phyloP scores from a whole-genome alignment of 2,329 filamentous ascomycete genomes.

The Colletotrichum truncatum region DNA sequence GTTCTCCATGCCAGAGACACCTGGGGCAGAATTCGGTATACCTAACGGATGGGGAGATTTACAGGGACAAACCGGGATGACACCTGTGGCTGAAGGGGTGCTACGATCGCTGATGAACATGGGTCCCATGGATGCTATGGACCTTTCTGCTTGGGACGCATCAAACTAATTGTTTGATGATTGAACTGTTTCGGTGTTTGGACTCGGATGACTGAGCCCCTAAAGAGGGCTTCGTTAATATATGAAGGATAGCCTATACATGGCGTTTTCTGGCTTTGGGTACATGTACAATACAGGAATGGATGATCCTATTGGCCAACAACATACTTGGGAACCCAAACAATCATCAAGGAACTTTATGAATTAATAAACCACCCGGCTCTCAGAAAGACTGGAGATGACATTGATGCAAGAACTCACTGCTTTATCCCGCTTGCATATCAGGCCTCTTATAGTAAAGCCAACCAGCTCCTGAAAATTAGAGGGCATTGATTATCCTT shows the following conservation, averaged over 20 bases:
- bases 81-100: constrained; percentile 65
- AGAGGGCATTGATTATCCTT: not conserved
- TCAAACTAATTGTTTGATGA: constrained; percentile 25
- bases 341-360: not conserved
- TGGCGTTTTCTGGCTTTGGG: not conserved
- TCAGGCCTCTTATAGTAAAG: too few species aligned
- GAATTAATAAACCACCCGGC: not conserved
- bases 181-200: constrained; percentile 12
- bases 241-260: not conserved
- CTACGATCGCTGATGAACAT: constrained; percentile 66
- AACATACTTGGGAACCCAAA: not conserved
- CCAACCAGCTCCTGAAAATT: not conserved
- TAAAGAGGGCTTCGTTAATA: not conserved
- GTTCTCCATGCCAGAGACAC: constrained; percentile 46
- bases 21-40: constrained; percentile 52
- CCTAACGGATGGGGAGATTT: constrained; percentile 55
- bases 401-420: too few species aligned
- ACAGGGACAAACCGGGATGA: constrained; percentile 55
- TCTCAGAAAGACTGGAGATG: not conserved
- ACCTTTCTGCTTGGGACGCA: constrained; percentile 58
- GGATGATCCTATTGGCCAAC: not conserved
- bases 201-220: too few species aligned
- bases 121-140: constrained; percentile 69
- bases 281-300: not conserved
- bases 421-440: too few species aligned